Evolutionary conservation across 2,329 filamentous ascomycete genomes (phyloP).

Genomic region (Rhytidhysteron rufulum): DNA sequence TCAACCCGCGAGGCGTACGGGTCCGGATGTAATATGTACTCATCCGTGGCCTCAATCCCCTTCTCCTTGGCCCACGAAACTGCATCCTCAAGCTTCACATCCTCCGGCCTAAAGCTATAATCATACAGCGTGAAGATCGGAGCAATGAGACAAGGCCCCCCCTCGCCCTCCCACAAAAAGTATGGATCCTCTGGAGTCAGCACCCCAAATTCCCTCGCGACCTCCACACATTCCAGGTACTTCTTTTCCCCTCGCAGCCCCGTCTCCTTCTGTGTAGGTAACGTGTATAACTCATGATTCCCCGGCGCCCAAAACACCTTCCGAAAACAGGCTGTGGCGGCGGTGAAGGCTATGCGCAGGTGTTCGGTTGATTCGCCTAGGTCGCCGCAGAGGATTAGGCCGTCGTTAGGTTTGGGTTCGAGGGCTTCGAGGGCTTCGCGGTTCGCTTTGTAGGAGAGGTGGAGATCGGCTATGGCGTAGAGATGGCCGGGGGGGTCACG

Average conservation of each 20-base stretch:
- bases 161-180: conserved; percentile 51
- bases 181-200: conserved; percentile 56
- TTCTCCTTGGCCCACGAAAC: conserved; percentile 44
- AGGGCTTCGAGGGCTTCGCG: conserved; percentile 42
- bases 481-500: conserved; percentile 22
- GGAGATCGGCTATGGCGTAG: conserved; percentile 46
- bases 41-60: conserved; percentile 45
- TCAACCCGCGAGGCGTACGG: conserved; percentile 42
- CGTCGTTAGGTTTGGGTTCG: conserved; percentile 37
- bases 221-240: conserved; percentile 52
- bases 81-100: conserved; percentile 48
- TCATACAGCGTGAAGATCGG: conserved; percentile 60
- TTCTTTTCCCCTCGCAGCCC: conserved; percentile 49
- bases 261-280: conserved; percentile 37
- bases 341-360: conserved; percentile 31
- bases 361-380: conserved; percentile 34
- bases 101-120: conserved; percentile 53
- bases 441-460: conserved; percentile 45
- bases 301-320: conserved; percentile 55
- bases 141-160: conserved; percentile 48
- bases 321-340: conserved; percentile 40
- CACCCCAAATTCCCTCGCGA: conserved; percentile 51
- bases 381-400: conserved; percentile 45
- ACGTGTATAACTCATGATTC: conserved; percentile 57
- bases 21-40: conserved; percentile 43